Evolutionary conservation across 1,284 basidiomycete species (phyloP).

Genomic region (Cutaneotrichosporon cutaneum): DNA sequence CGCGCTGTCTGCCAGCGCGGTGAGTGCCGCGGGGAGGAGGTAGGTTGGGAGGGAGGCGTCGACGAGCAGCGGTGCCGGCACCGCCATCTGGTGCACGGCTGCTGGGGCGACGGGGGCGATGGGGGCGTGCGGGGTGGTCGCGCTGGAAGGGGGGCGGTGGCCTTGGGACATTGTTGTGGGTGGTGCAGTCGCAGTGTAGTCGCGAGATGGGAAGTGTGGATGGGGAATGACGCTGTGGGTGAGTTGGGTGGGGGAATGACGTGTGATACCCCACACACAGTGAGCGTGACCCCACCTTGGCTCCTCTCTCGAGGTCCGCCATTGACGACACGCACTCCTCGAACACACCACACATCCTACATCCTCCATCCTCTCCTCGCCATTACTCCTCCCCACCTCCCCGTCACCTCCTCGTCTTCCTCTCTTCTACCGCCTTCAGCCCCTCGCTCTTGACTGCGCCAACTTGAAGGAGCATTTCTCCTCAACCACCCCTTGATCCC

Average conservation of each 20-base stretch:
- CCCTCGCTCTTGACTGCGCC: background rate
- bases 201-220: background rate
- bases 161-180: slow-evolving; percentile 34
- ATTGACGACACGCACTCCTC: slow-evolving; percentile 2
- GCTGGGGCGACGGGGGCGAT: slow-evolving; percentile 41
- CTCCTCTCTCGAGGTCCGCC: background rate
- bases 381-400: background rate
- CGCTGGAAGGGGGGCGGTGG: slow-evolving; percentile 37
- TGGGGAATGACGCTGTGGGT: background rate
- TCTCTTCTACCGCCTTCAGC: background rate
- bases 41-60: slow-evolving; percentile 79
- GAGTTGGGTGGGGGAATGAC: slow-evolving; percentile 15
- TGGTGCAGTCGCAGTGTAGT: background rate
- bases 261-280: slow-evolving; percentile 18
- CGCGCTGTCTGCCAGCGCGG: slow-evolving; percentile 68
- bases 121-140: slow-evolving; percentile 33
- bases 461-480: background rate
- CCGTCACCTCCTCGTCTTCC: background rate
- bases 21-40: slow-evolving; percentile 76
- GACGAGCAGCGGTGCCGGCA: slow-evolving; percentile 55
- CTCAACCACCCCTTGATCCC: background rate
- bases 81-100: slow-evolving; percentile 46
- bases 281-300: background rate
- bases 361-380: background rate
- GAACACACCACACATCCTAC: background rate